Evolutionary conservation across 2,329 filamentous ascomycete species (phyloP), one percentile per base, ranked within the genome.

Genomic region (Trichoderma atrobrunneum): DNA sequence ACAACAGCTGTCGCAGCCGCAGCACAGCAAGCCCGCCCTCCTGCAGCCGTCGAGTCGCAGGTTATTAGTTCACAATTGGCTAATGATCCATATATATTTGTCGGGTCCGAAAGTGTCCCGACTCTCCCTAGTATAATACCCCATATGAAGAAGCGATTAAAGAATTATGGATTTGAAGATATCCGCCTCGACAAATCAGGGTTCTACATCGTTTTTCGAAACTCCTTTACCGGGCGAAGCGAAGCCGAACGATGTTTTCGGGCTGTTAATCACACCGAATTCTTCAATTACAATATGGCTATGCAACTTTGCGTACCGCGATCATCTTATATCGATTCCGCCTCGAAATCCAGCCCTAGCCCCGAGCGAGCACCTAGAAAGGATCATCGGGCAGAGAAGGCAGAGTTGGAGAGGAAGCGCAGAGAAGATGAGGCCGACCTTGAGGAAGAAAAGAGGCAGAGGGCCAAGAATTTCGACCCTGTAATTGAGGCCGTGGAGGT

Each of bases 251-350:
- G 92, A 74, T 98, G 95, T 79, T 95, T 90, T 80, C 87, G 89
- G 69, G 88, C 91, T 66, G 94, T 93, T 75, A 91, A 98, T 79
- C 91, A 92, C 79, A 91, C 92, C 57, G 88, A 92, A 7, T 89
- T 99, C 74, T 99, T 99, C 84, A 98, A 92, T 1, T 98, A 98
- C 73, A 85, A 84, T 73, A 95, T 99, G 92, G 89, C 90, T 59
- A 97, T 99, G 94, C 92, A 95, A 79, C 90, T 94, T 71, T 92
- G 76, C 74, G 77, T 80, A 72, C 84, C 78, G 68, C 76, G 73
- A 74, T 75, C 75, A 16, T 74, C 68, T 66, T 74, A 75, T 69
- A 68, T 73, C 73, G 76, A 76, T 39, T 74, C 70, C 43, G 70
- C 72, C 73, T 80, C 73, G 72, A 81, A 74, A 77, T 79, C 80